phyloP scores from a whole-genome alignment of 257 asterid genomes.

The Handroanthus guayacan region DNA sequence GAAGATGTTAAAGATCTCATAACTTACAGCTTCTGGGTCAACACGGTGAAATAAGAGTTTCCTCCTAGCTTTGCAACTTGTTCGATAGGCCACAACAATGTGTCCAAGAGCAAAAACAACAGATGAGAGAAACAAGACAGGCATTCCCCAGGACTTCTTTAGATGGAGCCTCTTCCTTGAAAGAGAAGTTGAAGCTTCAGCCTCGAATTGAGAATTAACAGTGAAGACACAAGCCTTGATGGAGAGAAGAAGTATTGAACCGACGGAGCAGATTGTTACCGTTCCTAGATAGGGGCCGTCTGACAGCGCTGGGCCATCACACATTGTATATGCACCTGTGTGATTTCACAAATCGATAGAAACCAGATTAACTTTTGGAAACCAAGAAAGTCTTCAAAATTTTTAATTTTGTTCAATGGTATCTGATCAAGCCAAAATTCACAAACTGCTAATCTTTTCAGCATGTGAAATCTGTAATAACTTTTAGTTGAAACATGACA shows the following conservation, averaged over 20 bases:
- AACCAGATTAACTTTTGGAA: slow-evolving; percentile 31
- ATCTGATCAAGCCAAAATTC: slow-evolving; percentile 16
- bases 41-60: slow-evolving; percentile 67
- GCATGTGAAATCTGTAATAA: background rate
- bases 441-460: slow-evolving; percentile 1
- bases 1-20: background rate
- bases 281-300: slow-evolving; percentile 75
- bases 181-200: slow-evolving; percentile 60
- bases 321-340: slow-evolving; percentile 67
- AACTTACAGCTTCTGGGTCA: slow-evolving; percentile 72
- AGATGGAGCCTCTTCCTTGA: slow-evolving; percentile 71
- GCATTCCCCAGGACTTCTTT: slow-evolving; percentile 84
- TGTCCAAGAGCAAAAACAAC: slow-evolving; percentile 80
- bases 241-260: slow-evolving; percentile 61
- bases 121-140: slow-evolving; percentile 71
- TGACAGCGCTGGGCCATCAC: slow-evolving; percentile 66
- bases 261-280: slow-evolving; percentile 57
- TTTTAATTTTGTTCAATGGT: background rate
- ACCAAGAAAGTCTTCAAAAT: background rate
- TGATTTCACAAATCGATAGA: slow-evolving; percentile 36
- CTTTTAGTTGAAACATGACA: background rate
- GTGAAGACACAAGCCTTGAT: slow-evolving; percentile 68
- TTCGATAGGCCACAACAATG: slow-evolving; percentile 68
- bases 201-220: slow-evolving; percentile 69
- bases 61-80: slow-evolving; percentile 76